Base-by-base conservation (phyloP, 306 rosid genomes). In the Inga laurina region DNA sequence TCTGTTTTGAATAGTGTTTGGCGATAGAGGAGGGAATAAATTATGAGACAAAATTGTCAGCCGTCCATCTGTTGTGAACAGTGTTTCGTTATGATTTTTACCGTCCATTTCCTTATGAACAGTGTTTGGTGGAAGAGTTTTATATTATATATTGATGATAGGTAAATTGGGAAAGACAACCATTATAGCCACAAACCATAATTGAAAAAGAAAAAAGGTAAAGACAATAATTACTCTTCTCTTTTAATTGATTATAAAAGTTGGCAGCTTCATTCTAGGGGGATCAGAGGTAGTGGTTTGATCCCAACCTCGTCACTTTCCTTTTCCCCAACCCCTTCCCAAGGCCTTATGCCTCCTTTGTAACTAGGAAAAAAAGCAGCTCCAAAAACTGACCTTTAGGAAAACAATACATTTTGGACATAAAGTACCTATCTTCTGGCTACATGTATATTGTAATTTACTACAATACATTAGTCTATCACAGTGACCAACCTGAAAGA, bases 401-500 rank as follows among this genome's bases (percentile, higher is more conserved):
- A 19, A 46, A 72, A 27, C 65, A 74, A 30, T 41, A 79, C 2
- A 74, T 4, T 15, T 61, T 22, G 59, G 16, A 52, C 46, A 61
- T 8, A 7, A 4, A 15, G 24, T n/a, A 74, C 32, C 75, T 18
- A 22, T 45, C 45, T 66, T 64, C 59, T 44, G 48, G 41, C 68
- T 43, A 66, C 35, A 7, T 78, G 72, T 39, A 59, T 6, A 57
- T 70, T 69, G 30, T 32, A 71, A 81, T 41, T 21, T 48, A 46
- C 75, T n/a, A 62, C 73, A 62, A 67, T 30, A 51, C 24, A 49
- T 43, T 76, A 72, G 37, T 70, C 69, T 24, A 72, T 74, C 45
- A 74, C 56, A 69, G 80, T 77, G 78, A 89, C 94, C 72, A 75
- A 96, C 98, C 99, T 93, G 88, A 96, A 96, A 75, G 99, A 94